These are phyloP conservation scores for Boletus insuetus DNA, from an alignment of 768 basidiomycete species.

Conservation along the genomic window DNA sequence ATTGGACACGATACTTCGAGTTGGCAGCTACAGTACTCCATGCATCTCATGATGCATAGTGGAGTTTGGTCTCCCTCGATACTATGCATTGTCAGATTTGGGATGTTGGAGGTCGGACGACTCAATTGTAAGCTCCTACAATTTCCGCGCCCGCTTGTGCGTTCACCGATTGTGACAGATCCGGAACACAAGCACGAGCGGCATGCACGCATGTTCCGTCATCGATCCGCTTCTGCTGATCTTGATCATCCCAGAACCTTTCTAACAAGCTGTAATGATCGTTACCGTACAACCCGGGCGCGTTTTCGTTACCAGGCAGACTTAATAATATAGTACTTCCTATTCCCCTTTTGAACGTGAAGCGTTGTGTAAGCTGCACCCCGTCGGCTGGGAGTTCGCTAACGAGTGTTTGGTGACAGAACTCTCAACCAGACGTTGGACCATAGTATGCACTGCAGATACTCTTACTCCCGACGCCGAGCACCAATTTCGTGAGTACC, in stretches of 20 bases:
- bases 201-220: neutral
- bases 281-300: neutral
- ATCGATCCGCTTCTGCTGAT: constrained; percentile 3
- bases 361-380: neutral
- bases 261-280: neutral
- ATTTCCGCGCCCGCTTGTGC: neutral
- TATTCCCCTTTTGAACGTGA: constrained; percentile 2
- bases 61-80: too few relatives aligned
- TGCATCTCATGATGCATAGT: neutral
- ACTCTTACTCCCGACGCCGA: too few relatives aligned
- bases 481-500: neutral
- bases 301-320: neutral
- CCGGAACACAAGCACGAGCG: neutral
- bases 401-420: neutral
- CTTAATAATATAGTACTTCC: neutral
- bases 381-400: constrained; percentile 1
- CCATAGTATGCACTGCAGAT: neutral
- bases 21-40: neutral
- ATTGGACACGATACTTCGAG: neutral
- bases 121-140: neutral
- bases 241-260: neutral
- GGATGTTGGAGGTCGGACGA: neutral
- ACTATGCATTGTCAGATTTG: neutral
- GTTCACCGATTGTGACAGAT: neutral
- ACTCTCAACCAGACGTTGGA: neutral